Conservation (phyloP, 768 basidiomycete species). For the Lentinula guzmanii region DNA sequence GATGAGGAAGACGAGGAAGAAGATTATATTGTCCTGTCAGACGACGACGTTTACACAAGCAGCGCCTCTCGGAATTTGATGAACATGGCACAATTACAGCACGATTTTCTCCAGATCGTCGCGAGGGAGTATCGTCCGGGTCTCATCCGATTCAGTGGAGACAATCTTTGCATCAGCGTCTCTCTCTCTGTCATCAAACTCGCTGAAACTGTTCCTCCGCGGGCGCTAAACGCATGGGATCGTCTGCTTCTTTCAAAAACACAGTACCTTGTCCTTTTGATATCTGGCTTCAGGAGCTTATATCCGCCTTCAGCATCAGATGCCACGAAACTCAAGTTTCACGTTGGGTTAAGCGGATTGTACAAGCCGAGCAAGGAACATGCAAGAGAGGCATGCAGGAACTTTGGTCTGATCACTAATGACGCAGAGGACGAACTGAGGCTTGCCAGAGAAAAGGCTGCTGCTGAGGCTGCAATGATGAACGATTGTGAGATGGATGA, state of each 20-base stretch:
- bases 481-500: constrained; percentile 19
- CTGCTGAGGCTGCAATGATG: constrained; percentile 22
- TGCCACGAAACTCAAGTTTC: constrained; percentile 35
- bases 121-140: constrained; percentile 56
- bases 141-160: constrained; percentile 40
- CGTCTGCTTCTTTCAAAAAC: constrained; percentile 49
- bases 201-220: constrained; percentile 48
- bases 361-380: constrained; percentile 58
- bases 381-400: constrained; percentile 40
- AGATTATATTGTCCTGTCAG: background rate
- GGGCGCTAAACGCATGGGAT: constrained; percentile 74
- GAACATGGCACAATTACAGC: constrained; percentile 49
- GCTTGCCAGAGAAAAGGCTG: constrained; percentile 19
- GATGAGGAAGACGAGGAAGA: constrained; percentile 5
- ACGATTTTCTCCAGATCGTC: constrained; percentile 58
- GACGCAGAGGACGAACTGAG: constrained; percentile 36
- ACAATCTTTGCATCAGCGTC: constrained; percentile 50
- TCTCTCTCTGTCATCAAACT: constrained; percentile 51
- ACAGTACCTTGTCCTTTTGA: constrained; percentile 59
- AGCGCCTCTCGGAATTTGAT: constrained; percentile 47
- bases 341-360: constrained; percentile 50
- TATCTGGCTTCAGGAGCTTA: constrained; percentile 45
- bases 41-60: constrained; percentile 27
- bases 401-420: constrained; percentile 40
- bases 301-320: constrained; percentile 37